phyloP scores from a whole-genome alignment of 1,284 basidiomycete species.

The Rhizopogon parksii region DNA sequence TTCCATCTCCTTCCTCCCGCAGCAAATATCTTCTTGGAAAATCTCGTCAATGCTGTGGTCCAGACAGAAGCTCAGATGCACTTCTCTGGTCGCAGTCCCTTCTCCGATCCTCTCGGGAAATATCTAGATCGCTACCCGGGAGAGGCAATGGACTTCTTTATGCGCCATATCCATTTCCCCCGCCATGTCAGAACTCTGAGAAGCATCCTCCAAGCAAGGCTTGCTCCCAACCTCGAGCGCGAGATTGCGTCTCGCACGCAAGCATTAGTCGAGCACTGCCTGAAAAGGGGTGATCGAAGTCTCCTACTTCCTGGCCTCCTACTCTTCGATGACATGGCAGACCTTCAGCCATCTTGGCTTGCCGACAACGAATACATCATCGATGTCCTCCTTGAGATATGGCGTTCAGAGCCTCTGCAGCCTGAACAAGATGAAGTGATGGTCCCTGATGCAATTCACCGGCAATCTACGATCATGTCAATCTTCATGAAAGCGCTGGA shows the following conservation, averaged over 20 bases:
- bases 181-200: constrained; percentile 75
- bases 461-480: constrained; percentile 64
- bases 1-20: constrained; percentile 93
- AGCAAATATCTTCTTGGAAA: constrained; percentile 88
- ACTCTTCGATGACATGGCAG: constrained; percentile 72
- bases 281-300: constrained; percentile 49
- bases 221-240: constrained; percentile 71
- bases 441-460: constrained; percentile 49
- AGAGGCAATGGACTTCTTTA: constrained; percentile 82
- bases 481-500: constrained; percentile 74
- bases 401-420: constrained; percentile 55
- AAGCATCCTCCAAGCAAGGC: constrained; percentile 71
- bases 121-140: constrained; percentile 88
- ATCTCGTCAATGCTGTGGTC: constrained; percentile 84
- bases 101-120: constrained; percentile 88
- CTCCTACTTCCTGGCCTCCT: constrained; percentile 64
- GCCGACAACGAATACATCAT: constrained; percentile 58
- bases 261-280: constrained; percentile 53
- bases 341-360: constrained; percentile 69
- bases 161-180: constrained; percentile 70
- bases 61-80: constrained; percentile 90
- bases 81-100: constrained; percentile 85
- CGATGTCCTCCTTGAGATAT: constrained; percentile 64
- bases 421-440: constrained; percentile 41
- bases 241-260: constrained; percentile 67